A percentile compares a stretch with the other conserved stretches of the same genome.
These are phyloP conservation scores for Cryptococcus sp. DNA, from an alignment of 1,284 basidiomycete species.

Conservation along the genomic window DNA sequence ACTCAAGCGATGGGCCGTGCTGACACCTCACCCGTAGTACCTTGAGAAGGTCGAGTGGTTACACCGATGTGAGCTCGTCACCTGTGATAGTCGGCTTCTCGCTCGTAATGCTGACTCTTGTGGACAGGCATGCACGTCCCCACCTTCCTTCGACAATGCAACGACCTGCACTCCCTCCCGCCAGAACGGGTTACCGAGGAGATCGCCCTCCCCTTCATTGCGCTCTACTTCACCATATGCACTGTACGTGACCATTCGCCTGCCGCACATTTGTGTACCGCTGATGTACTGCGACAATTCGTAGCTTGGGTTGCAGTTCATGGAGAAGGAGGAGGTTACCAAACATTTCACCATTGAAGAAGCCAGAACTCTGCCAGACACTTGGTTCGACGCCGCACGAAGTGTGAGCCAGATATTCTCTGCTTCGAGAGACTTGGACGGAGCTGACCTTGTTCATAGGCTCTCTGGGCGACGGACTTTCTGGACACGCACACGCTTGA, in stretches of 20 bases:
- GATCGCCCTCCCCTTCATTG: slow-evolving; percentile 47
- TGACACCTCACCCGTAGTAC: slow-evolving; percentile 20
- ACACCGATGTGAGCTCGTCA: slow-evolving; percentile 43
- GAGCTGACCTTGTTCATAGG: slow-evolving; percentile 15
- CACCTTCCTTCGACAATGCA: slow-evolving; percentile 47
- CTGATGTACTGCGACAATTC: background rate
- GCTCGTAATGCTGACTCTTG: background rate
- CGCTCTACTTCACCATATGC: slow-evolving; percentile 46
- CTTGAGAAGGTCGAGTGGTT: slow-evolving; percentile 50
- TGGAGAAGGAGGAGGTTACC: slow-evolving; percentile 41
- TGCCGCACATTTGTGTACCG: background rate
- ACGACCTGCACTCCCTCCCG: slow-evolving; percentile 48
- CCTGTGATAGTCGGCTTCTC: too few species aligned
- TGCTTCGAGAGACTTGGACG: background rate
- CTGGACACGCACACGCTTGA: slow-evolving; percentile 48
- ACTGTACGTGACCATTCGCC: slow-evolving; percentile 29
- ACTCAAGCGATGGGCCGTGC: too few species aligned
- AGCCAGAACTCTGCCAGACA: slow-evolving; percentile 39
- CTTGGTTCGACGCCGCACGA: slow-evolving; percentile 45
- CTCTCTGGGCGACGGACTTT: slow-evolving; percentile 50
- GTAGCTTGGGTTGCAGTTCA: slow-evolving; percentile 49
- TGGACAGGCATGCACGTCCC: slow-evolving; percentile 45
- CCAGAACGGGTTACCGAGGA: slow-evolving; percentile 40
- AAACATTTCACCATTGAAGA: slow-evolving; percentile 46
- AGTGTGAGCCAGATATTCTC: slow-evolving; percentile 25